phyloP scores from a whole-genome alignment of 768 basidiomycete genomes.

The Myochromella boudieri region DNA sequence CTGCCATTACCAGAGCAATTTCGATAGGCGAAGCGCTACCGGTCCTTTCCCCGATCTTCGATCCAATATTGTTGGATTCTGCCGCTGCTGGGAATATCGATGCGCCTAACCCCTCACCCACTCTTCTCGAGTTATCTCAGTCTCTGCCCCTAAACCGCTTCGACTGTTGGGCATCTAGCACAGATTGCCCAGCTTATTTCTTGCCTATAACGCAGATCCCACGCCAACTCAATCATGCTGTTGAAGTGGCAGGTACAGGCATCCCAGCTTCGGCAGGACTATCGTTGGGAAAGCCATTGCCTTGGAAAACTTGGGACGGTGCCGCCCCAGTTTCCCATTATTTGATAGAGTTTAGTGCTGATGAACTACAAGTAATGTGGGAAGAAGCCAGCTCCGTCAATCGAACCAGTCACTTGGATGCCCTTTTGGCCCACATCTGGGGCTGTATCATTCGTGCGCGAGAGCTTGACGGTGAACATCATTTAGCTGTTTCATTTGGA shows the following conservation, averaged over 20 bases:
- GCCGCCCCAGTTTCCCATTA: conserved; percentile 23
- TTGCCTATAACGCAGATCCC: conserved; percentile 18
- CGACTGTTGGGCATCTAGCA: conserved; percentile 29
- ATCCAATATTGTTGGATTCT: conserved; percentile 27
- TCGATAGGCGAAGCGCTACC: conserved; percentile 8
- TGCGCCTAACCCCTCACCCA: conserved; percentile 17
- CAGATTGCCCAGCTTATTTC: conserved; percentile 20
- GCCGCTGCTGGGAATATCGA: conserved; percentile 31
- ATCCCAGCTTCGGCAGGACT: no score
- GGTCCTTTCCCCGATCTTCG: conserved; percentile 24
- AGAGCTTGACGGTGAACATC: conserved; percentile 17
- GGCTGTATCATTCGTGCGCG: conserved; percentile 30
- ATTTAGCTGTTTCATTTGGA: conserved; percentile 21
- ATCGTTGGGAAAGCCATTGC: conserved; percentile 23
- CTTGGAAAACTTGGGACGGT: conserved; percentile 30
- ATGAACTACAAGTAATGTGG: conserved; percentile 32
- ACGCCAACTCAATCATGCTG: conserved; percentile 5
- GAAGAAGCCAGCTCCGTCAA: conserved; percentile 19
- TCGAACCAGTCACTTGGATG: conserved; percentile 33
- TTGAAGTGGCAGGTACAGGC: background rate
- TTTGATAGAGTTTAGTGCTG: conserved; percentile 23
- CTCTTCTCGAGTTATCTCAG: conserved; percentile 20
- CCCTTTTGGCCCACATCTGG: conserved; percentile 37
- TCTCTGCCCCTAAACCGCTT: conserved; percentile 27
- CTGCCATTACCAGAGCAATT: conserved; percentile 23